Evolutionary conservation across 2,329 filamentous ascomycete genomes (phyloP).

Genomic region (Trichoderma breve): DNA sequence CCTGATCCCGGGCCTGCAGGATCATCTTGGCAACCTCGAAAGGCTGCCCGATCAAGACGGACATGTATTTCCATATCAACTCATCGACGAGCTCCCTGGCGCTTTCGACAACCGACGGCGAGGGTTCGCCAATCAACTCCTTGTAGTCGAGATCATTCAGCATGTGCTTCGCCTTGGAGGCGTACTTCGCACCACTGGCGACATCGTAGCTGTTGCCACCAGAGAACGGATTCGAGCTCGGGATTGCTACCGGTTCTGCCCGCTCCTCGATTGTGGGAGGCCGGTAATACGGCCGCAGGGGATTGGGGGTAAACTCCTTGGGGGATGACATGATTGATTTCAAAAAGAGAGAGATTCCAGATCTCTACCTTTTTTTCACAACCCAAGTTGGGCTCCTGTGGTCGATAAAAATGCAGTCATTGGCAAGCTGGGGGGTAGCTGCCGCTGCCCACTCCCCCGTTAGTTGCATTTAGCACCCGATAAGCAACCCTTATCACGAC

Average conservation of each 20-base stretch:
- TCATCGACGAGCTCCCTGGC: slow-evolving; percentile 77
- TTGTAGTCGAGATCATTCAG: slow-evolving; percentile 90
- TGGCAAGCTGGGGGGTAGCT: slow-evolving; percentile 27
- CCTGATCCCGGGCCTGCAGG: slow-evolving; percentile 69
- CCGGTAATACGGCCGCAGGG: slow-evolving; percentile 69
- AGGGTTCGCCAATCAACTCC: slow-evolving; percentile 75
- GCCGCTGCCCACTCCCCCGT: slow-evolving; percentile 26
- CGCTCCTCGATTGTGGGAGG: slow-evolving; percentile 55
- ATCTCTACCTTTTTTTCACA: slow-evolving; percentile 26
- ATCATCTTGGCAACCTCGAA: slow-evolving; percentile 97
- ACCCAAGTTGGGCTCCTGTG: slow-evolving; percentile 14
- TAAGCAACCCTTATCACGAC: slow-evolving; percentile 28
- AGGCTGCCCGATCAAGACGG: slow-evolving; percentile 84
- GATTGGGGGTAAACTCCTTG: slow-evolving; percentile 54
- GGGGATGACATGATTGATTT: slow-evolving; percentile 45
- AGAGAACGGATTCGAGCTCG: slow-evolving; percentile 46
- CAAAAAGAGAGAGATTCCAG: slow-evolving; percentile 26
- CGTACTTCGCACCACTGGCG: slow-evolving; percentile 34
- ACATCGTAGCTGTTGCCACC: slow-evolving; percentile 43
- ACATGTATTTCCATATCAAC: slow-evolving; percentile 87
- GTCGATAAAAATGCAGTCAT: slow-evolving; percentile 9
- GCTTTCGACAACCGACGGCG: slow-evolving; percentile 71
- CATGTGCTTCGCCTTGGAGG: slow-evolving; percentile 72
- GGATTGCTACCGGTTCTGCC: slow-evolving; percentile 37
- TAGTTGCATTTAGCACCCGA: slow-evolving; percentile 38